Evolutionary conservation across 163 green algal species (phyloP), one percentile per base, ranked within the genome.

Genomic region (Trebouxia gelatinosa): DNA sequence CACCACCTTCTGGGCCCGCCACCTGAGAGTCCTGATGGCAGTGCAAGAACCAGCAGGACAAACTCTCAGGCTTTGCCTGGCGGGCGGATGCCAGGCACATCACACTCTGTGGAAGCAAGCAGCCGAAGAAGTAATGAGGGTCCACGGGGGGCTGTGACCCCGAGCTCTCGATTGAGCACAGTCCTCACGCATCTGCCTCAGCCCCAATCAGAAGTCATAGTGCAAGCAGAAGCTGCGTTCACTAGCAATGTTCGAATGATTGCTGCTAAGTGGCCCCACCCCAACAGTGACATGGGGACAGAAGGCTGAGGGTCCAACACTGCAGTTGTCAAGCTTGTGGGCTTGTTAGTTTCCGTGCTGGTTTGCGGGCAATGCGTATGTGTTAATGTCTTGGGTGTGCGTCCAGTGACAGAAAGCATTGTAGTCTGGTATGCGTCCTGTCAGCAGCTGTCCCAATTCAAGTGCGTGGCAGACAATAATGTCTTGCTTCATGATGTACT

Each of bases 41-140:
- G 64, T 23, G 9, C 64, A 5, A 35, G 50, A 31, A 72, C 23
- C 64, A 72, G 64, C 64, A 35, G 64, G 26, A 72, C 64, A 19
- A 35, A 35, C 2, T 72, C 35, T 29, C 64, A 72, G 23, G 64
- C 64, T 5, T 46, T 46, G 31, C 61, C 61, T 9, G 32, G 13
- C 7, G 3, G 39, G 32, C 61, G 32, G 1, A 19, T 31, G n/a
- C 19, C 61, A 16, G 59, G 5, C 16, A 4, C 26, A 31, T 31
- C 39, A 35, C 9, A 32, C 34, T 13, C 61, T 39, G 61, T 46
- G 13, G 2, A 31, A 32, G 61, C 1, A 13, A 48, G 11, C 5
- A 23, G 13, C 4, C 50, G 50, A 51, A 23, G 21, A 26, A 23
- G 23, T 23, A 35, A 54, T 34, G 64, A 72, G 19, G 35, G 64